Evolutionary conservation across 371 early-diverging fungal species (phyloP).

Genomic region (Rhizopus microsporus): DNA sequence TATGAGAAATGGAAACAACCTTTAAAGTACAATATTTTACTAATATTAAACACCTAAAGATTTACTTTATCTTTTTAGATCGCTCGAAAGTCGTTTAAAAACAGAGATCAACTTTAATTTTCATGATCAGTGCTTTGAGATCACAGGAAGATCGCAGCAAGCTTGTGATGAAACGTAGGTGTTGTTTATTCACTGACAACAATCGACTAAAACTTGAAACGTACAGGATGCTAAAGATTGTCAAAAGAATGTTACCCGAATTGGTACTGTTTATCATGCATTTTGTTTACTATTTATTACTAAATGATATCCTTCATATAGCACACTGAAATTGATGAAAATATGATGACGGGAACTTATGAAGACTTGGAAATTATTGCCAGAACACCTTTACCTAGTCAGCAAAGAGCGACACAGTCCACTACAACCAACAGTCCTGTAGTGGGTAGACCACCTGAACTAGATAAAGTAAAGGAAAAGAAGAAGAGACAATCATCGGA

Average conservation of each 20-base stretch:
- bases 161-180: conserved; percentile 20
- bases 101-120: conserved; percentile 15
- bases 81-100: conserved; percentile 11
- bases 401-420: neutral
- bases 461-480: conserved; percentile 3
- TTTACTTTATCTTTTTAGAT: conserved; percentile 1
- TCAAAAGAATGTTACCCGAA: conserved; percentile 6
- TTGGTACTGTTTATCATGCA: conserved; percentile 3
- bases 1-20: conserved; percentile 4
- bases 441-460: conserved; percentile 13
- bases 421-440: neutral
- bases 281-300: neutral
- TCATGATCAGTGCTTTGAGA: conserved; percentile 20
- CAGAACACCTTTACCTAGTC: neutral
- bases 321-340: conserved; percentile 8
- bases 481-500: neutral
- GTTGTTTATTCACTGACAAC: neutral
- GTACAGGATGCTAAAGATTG: conserved; percentile 1
- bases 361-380: conserved; percentile 8
- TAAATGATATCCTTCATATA: conserved; percentile 1
- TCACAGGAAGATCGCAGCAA: conserved; percentile 23
- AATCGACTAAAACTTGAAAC: neutral
- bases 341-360: conserved; percentile 14
- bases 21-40: conserved; percentile 1
- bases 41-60: neutral